Conservation (phyloP, 2,329 filamentous ascomycete species). For the Fusarium graminum region DNA sequence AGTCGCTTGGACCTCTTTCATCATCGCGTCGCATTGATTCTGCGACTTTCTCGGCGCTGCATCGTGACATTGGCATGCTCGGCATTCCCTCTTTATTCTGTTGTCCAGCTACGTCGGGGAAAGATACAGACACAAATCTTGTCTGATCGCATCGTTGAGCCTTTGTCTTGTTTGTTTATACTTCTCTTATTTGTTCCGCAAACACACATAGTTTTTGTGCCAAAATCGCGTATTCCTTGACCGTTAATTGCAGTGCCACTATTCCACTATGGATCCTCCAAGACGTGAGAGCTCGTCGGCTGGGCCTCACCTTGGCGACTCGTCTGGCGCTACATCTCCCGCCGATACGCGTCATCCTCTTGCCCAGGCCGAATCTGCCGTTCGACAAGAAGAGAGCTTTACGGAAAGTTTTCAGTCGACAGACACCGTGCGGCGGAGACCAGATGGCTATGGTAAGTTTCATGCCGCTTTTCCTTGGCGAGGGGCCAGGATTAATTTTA, state of each 20-base stretch:
- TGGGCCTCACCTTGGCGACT: slow-evolving; percentile 56
- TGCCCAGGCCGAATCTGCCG: slow-evolving; percentile 53
- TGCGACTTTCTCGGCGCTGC: slow-evolving; percentile 34
- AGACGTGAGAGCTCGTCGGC: slow-evolving; percentile 52
- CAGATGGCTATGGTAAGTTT: slow-evolving; percentile 69
- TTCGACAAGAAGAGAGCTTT: slow-evolving; percentile 56
- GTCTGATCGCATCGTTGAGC: slow-evolving; percentile 16
- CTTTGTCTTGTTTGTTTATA: slow-evolving; percentile 5
- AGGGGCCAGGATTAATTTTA: slow-evolving; percentile 30
- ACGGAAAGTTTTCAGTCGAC: slow-evolving; percentile 70
- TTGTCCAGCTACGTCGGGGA: slow-evolving; percentile 27
- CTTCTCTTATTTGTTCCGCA: slow-evolving; percentile 18
- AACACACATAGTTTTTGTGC: slow-evolving; percentile 23
- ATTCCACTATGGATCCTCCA: slow-evolving; percentile 60
- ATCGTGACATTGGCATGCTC: slow-evolving; percentile 48
- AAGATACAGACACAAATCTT: slow-evolving; percentile 28
- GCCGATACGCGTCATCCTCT: slow-evolving; percentile 63
- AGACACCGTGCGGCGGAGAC: slow-evolving; percentile 70
- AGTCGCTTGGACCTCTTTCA: slow-evolving; percentile 30
- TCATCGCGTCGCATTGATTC: slow-evolving; percentile 34
- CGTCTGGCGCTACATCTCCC: slow-evolving; percentile 60
- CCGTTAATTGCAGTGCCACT: slow-evolving; percentile 20
- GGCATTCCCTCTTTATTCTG: slow-evolving; percentile 46
- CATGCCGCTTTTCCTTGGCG: slow-evolving; percentile 19
- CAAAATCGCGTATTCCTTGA: slow-evolving; percentile 16